Base-by-base conservation (phyloP, 345 rosid genomes). In the Acer saccharum region DNA sequence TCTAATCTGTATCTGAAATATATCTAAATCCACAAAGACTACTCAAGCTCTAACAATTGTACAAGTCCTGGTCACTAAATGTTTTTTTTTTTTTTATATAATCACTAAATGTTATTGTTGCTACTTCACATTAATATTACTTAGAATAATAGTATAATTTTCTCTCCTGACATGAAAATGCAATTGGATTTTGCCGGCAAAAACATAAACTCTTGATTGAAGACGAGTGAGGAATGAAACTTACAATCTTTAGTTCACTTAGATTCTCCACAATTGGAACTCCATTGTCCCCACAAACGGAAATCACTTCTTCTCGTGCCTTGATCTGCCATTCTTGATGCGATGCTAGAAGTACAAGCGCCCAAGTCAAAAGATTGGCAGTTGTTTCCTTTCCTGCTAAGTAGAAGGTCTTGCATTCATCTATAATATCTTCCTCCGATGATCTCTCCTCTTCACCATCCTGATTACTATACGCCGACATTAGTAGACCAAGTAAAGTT, bases 321-420 rank as follows among this genome's bases (percentile, higher is more conserved):
- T 88, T 90, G 69, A 55, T 67, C 81, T 95, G 94, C 97, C 99
- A 95, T 44, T 93, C 94, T 61, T 88, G 98, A 78, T 95, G 84
- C 81, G 80, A 52, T n/a, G 94, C 93, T 17, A 95, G 78, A 25
- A 89, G 91, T 0, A 93, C 70, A 72, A 95, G 80, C 0, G 88
- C 87, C 93, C 94, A 92, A 13, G 93, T 89, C 81, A 95, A 78
- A 39, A 89, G 89, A 29, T 88, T 84, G 48, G 87, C 98, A 1
- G 92, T 85, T 12, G 98, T 95, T 79, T 95, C 97, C 43, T 93
- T 93, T 50, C 96, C 98, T 8, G 97, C 96, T 65, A 93, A 91
- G 81, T 93, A 93, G 77, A 95, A 91, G 7, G 96, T 93, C 80
- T 95, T 91, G 88, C 96, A 91, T 78, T 95, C 97, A 29, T 93